Base-by-base conservation (phyloP, 177 flowering plant species). In the Vitis hybrid region DNA sequence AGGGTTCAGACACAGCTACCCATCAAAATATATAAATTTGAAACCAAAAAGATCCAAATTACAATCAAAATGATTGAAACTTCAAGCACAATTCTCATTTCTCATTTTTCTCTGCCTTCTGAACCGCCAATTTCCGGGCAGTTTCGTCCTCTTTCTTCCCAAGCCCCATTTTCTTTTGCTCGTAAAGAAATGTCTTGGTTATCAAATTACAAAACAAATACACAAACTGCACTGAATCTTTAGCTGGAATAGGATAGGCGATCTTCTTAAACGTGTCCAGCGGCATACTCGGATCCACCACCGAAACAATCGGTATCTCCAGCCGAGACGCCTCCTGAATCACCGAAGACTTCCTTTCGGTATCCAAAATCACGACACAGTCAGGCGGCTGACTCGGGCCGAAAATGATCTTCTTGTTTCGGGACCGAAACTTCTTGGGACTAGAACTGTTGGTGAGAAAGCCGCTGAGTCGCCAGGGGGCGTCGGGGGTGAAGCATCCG, bases 131-230 rank as follows among this genome's bases (percentile, higher is more conserved):
- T 11, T 63, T 32, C 0, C 4, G 2, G 30, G 27, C 66, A 21
- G n/a, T 18, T 1, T 1, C 32, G 12, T 66, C 51, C 10, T 56
- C 73, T 0, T 60, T 56, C 24, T 7, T 74, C n/a, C 52, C 70
- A 61, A 73, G 54, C 57, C 35, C 35, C 35, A 32, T 32, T 32
- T 24, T 72, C 70, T 76, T 82, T 73, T 80, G 75, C 83, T 85
- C 89, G 9, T 70, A 57, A 63, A 84, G 71, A 55, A 87, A 58
- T 2, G 87, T 86, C 72, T 87, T 89, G 12, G 91, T 86, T 49
- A 89, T 86, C 78, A 89, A 74, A 78, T 89, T 89, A 76, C 93
- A 89, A 24, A 89, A 86, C 81, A 86, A 56, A 72, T 89, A 87
- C 48, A 89, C 91, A 76, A 89, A 89, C 77, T 86, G 81, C 13